Evolutionary conservation across 2,329 filamentous ascomycete genomes (phyloP).

Genomic region (Colletotrichum tofieldiae): DNA sequence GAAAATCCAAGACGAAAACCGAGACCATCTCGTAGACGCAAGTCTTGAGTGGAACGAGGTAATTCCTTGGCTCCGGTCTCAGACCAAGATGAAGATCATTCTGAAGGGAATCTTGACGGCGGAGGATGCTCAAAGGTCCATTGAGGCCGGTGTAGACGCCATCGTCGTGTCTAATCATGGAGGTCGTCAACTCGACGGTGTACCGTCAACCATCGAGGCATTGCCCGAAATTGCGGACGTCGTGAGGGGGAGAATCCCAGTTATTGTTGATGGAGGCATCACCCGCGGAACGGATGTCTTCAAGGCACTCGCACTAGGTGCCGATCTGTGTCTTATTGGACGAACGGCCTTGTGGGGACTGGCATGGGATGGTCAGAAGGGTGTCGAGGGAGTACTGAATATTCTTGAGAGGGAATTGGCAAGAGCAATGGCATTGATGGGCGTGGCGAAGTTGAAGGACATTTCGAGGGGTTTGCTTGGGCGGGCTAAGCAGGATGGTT

Average conservation of each 20-base stretch:
- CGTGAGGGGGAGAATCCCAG: constrained; percentile 45
- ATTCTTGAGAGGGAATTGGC: constrained; percentile 37
- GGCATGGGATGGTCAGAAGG: constrained; percentile 40
- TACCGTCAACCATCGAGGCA: constrained; percentile 44
- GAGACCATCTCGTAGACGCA: constrained; percentile 40
- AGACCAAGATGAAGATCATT: constrained; percentile 48
- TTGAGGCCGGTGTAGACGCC: constrained; percentile 43
- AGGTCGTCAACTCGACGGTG: constrained; percentile 43
- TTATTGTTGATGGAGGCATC: constrained; percentile 43
- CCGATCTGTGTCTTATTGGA: constrained; percentile 37
- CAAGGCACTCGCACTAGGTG: constrained; percentile 38
- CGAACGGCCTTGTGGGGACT: constrained; percentile 40
- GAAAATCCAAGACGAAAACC: constrained; percentile 26
- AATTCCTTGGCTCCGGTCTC: constrained; percentile 45
- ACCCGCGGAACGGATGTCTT: constrained; percentile 39
- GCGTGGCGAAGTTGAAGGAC: constrained; percentile 31
- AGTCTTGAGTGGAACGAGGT: constrained; percentile 46
- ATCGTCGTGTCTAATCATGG: constrained; percentile 47
- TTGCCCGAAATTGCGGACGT: constrained; percentile 34
- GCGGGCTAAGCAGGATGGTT: constrained; percentile 25
- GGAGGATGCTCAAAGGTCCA: constrained; percentile 44
- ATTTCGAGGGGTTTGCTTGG: constrained; percentile 34
- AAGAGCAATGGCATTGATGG: constrained; percentile 38
- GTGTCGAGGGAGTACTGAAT: constrained; percentile 41
- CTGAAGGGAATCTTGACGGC: constrained; percentile 46